These are phyloP conservation scores for Lantana camara DNA, from an alignment of 257 asterid genomes.

Conservation along the genomic window DNA sequence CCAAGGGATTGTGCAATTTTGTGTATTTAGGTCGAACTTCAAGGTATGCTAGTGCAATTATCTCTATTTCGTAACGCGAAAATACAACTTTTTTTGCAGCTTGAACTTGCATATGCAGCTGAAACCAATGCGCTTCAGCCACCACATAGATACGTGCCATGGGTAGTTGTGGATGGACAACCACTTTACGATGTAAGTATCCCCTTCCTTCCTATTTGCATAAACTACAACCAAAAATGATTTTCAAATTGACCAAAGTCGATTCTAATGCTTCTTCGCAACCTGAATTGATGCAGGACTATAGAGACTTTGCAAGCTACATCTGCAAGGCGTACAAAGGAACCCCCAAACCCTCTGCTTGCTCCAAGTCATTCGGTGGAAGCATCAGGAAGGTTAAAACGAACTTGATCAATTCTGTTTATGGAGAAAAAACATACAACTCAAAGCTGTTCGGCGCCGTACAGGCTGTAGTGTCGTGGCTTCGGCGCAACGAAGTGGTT, in stretches of 20 bases:
- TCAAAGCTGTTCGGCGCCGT: slow-evolving; percentile 28
- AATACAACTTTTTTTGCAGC: slow-evolving; percentile 47
- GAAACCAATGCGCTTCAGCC: slow-evolving; percentile 76
- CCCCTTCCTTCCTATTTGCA: slow-evolving; percentile 19
- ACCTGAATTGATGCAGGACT: slow-evolving; percentile 35
- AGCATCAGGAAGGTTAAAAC: slow-evolving; percentile 41
- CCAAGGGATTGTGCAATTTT: slow-evolving; percentile 15
- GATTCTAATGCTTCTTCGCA: not conserved
- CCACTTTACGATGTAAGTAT: slow-evolving; percentile 86
- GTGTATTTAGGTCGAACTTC: slow-evolving; percentile 14
- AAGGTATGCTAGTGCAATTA: no score
- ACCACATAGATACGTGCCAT: slow-evolving; percentile 87
- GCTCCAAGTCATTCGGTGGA: slow-evolving; percentile 27
- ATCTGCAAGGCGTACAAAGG: slow-evolving; percentile 61
- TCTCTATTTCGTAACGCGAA: no score
- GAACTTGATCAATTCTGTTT: slow-evolving; percentile 30
- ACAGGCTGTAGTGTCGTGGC: slow-evolving; percentile 31
- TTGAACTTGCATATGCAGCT: slow-evolving; percentile 70
- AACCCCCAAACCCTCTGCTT: slow-evolving; percentile 42
- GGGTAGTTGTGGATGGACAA: slow-evolving; percentile 86
- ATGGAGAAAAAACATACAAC: slow-evolving; percentile 29
- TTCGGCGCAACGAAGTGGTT: slow-evolving; percentile 27
- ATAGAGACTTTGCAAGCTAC: slow-evolving; percentile 34
- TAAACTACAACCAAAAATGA: not conserved
- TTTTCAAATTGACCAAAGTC: not conserved